Evolutionary conservation across 2,329 filamentous ascomycete species (phyloP).

Genomic region (Cladophialophora immunda): DNA sequence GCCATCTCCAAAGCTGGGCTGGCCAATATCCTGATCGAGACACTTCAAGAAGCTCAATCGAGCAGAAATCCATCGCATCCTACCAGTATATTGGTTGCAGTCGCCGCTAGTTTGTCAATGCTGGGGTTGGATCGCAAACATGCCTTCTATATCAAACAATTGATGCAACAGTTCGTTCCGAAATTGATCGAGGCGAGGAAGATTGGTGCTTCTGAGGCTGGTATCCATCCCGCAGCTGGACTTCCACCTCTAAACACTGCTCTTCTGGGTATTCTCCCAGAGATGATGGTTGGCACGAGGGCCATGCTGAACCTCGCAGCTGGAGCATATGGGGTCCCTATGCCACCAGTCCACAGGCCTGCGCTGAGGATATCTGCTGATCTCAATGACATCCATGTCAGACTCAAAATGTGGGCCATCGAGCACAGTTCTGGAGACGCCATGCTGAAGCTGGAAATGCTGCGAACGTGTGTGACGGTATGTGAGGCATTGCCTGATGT

Average conservation of each 20-base stretch:
- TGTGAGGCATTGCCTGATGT: constrained; percentile 95
- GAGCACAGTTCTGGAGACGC: constrained; percentile 73
- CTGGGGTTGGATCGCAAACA: constrained; percentile 88
- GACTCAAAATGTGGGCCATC: constrained; percentile 29
- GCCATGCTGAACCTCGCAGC: constrained; percentile 52
- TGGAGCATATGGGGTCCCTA: constrained; percentile 53
- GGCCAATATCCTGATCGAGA: constrained; percentile 37
- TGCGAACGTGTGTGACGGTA: constrained; percentile 90
- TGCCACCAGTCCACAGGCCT: constrained; percentile 23
- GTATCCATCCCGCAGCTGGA: constrained; percentile 91
- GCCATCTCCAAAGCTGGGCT: constrained; percentile 35
- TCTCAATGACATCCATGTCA: constrained; percentile 23
- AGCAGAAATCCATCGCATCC: constrained; percentile 32
- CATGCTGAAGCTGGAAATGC: constrained; percentile 82
- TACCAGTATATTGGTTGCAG: constrained; percentile 63
- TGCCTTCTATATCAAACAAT: constrained; percentile 85
- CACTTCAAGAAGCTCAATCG: constrained; percentile 35
- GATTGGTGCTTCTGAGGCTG: constrained; percentile 91
- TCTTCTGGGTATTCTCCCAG: constrained; percentile 31
- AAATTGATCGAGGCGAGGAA: constrained; percentile 91
- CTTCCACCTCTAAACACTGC: constrained; percentile 74
- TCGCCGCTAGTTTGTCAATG: constrained; percentile 82
- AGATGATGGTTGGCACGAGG: constrained; percentile 51
- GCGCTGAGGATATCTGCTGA: constrained; percentile 17
- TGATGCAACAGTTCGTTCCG: constrained; percentile 82